These are phyloP conservation scores for Solanum lycopersicoides DNA, from an alignment of 257 asterid genomes.

Conservation along the genomic window DNA sequence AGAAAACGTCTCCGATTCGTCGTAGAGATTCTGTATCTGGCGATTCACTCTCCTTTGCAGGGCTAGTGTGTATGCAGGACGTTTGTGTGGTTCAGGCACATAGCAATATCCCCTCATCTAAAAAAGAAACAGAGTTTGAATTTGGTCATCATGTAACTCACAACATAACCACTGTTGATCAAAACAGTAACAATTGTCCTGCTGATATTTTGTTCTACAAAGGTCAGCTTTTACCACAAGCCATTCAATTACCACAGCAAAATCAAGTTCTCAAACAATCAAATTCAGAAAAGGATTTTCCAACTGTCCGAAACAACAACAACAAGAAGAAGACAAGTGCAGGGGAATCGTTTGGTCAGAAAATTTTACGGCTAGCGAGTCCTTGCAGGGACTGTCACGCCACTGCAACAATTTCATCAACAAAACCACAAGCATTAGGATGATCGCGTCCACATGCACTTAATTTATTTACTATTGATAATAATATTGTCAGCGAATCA, in stretches of 20 bases:
- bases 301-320: slow-evolving; percentile 10
- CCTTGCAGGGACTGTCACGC: slow-evolving; percentile 39
- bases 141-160: slow-evolving; percentile 7
- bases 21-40: slow-evolving; percentile 29
- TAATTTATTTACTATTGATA: background rate
- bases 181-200: background rate
- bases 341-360: slow-evolving; percentile 28
- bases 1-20: slow-evolving; percentile 20
- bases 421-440: slow-evolving; percentile 11
- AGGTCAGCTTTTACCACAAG: slow-evolving; percentile 1
- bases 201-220: slow-evolving; percentile 5
- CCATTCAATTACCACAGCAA: no score
- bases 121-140: slow-evolving; percentile 25
- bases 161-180: background rate
- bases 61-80: slow-evolving; percentile 34
- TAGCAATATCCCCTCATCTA: background rate
- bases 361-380: slow-evolving; percentile 24
- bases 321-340: background rate
- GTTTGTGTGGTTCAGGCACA: background rate
- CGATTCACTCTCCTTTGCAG: slow-evolving; percentile 48
- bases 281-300: slow-evolving; percentile 1
- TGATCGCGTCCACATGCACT: background rate
- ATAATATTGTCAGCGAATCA: background rate
- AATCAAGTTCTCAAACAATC: slow-evolving; percentile 6
- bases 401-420: slow-evolving; percentile 13